phyloP scores from a whole-genome alignment of 371 early-diverging fungal genomes.

The Smittium culicis region DNA sequence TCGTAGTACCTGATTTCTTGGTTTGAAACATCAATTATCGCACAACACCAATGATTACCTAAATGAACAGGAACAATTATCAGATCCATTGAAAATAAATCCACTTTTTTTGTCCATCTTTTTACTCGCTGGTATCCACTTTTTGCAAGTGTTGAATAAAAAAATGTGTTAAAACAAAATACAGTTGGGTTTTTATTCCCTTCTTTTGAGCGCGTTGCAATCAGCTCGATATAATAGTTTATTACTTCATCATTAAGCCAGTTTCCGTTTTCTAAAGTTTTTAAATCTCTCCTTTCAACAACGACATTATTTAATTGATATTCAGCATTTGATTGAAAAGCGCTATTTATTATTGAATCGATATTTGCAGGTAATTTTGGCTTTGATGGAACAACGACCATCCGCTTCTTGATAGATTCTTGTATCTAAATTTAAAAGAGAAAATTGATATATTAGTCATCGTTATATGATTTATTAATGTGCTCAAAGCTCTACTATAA shows the following conservation, averaged over 20 bases:
- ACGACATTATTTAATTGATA: conserved; percentile 8
- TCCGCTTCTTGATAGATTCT: conserved; percentile 4
- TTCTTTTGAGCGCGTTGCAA: conserved; percentile 45
- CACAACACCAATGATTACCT: conserved; percentile 79
- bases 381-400: background rate
- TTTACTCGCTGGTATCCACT: conserved; percentile 58
- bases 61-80: conserved; percentile 82
- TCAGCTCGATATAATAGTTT: conserved; percentile 72
- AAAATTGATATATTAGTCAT: too few relatives aligned
- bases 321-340: background rate
- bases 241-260: conserved; percentile 92
- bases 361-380: background rate
- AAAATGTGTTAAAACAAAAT: conserved; percentile 80
- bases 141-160: conserved; percentile 55
- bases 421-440: background rate
- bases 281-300: conserved; percentile 36
- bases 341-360: background rate
- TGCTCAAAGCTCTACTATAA: too few relatives aligned
- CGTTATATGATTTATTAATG: too few relatives aligned
- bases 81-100: conserved; percentile 64
- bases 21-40: conserved; percentile 54
- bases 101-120: conserved; percentile 73
- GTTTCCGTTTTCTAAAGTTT: conserved; percentile 50
- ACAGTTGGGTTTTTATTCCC: conserved; percentile 37
- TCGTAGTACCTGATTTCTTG: conserved; percentile 73